Percentiles rank a stretch among this genome's conserved stretches.
Conservation (phyloP, 2,329 filamentous ascomycete genomes). For the Aureobasidium sp. region DNA sequence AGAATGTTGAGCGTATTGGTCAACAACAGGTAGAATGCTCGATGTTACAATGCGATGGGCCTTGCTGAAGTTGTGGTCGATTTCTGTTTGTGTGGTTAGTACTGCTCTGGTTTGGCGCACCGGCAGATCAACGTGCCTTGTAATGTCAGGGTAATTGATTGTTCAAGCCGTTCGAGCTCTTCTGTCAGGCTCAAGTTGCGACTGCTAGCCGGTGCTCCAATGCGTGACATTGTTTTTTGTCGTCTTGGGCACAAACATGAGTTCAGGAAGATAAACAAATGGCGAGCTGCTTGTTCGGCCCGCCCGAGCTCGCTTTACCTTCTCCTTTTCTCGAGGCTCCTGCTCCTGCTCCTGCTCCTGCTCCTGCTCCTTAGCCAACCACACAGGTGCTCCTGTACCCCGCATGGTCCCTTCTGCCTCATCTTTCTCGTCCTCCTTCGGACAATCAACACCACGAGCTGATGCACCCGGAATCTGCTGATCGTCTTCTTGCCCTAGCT, state of each 20-base stretch:
- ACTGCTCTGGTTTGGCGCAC: neutral
- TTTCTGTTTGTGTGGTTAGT: slow-evolving; percentile 54
- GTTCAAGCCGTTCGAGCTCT: slow-evolving; percentile 90
- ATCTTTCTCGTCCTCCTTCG: slow-evolving; percentile 1
- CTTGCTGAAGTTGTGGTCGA: slow-evolving; percentile 96
- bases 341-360: neutral
- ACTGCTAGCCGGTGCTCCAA: slow-evolving; percentile 26
- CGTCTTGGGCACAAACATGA: neutral
- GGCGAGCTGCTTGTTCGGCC: neutral
- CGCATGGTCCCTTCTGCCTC: neutral
- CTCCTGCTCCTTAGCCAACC: neutral
- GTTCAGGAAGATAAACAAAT: neutral
- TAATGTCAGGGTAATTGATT: slow-evolving; percentile 90
- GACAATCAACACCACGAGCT: slow-evolving; percentile 8
- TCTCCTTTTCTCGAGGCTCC: neutral
- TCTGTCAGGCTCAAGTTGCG: slow-evolving; percentile 75
- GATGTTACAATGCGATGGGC: slow-evolving; percentile 93
- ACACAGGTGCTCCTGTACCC: neutral
- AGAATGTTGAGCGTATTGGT: slow-evolving; percentile 92
- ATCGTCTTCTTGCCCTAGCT: neutral
- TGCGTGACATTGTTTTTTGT: slow-evolving; percentile 42
- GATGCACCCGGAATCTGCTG: neutral
- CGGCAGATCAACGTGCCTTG: slow-evolving; percentile 57
- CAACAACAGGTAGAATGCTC: slow-evolving; percentile 85
- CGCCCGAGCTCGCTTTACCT: neutral